A percentile compares a stretch with the other conserved stretches of the same genome.
These are phyloP conservation scores for Elsinoe ampelina DNA, from an alignment of 2,329 filamentous ascomycete genomes.

Conservation along the genomic window DNA sequence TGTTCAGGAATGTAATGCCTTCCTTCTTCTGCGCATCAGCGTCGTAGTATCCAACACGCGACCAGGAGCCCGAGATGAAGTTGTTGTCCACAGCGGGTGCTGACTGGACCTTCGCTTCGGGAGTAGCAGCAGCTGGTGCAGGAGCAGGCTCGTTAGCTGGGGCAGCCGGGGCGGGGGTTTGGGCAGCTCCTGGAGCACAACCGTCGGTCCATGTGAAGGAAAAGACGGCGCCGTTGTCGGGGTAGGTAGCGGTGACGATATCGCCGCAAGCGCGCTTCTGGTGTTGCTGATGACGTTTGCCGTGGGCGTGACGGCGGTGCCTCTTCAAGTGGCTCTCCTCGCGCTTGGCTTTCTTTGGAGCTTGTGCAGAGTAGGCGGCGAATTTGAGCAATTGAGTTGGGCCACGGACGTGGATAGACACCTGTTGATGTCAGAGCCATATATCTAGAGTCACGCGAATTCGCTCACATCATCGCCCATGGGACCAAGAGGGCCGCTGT, in stretches of 20 bases:
- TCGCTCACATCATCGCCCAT: slow-evolving; percentile 60
- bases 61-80: slow-evolving; percentile 10
- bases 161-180: slow-evolving; percentile 19
- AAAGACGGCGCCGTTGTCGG: slow-evolving; percentile 42
- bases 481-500: slow-evolving; percentile 54
- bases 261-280: slow-evolving; percentile 44
- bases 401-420: slow-evolving; percentile 64
- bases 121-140: slow-evolving; percentile 18
- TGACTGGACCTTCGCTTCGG: slow-evolving; percentile 14
- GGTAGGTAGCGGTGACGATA: slow-evolving; percentile 47
- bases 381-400: slow-evolving; percentile 58
- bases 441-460: too few species aligned
- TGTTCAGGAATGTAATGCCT: slow-evolving; percentile 51
- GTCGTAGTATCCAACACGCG: slow-evolving; percentile 18
- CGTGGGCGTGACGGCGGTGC: slow-evolving; percentile 37
- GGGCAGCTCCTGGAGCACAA: slow-evolving; percentile 23
- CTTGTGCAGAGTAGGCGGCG: slow-evolving; percentile 50
- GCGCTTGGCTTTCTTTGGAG: slow-evolving; percentile 30
- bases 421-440: slow-evolving; percentile 34
- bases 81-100: not conserved
- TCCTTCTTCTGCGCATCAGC: slow-evolving; percentile 33
- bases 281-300: slow-evolving; percentile 37
- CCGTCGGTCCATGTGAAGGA: slow-evolving; percentile 44
- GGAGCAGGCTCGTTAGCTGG: slow-evolving; percentile 16
- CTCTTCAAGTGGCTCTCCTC: slow-evolving; percentile 33